A percentile compares a stretch with the other conserved stretches of the same genome.
Conservation (phyloP, 768 basidiomycete species). For the Trametes maxima region DNA sequence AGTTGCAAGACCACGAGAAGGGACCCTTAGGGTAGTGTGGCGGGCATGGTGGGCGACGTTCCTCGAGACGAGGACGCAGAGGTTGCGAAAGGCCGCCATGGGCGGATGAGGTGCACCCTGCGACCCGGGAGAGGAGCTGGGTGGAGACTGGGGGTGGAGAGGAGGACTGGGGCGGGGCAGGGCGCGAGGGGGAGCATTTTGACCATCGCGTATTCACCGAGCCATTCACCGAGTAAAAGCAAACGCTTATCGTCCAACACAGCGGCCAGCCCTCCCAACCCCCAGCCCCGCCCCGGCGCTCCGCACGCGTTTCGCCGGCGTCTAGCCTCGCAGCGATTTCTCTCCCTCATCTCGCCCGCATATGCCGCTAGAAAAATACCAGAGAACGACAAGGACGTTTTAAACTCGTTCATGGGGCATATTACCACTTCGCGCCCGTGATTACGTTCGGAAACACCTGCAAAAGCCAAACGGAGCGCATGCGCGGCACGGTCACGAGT, state of each 20-base stretch:
- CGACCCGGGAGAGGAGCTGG: slow-evolving; percentile 13
- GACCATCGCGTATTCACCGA: slow-evolving; percentile 36
- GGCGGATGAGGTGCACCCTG: slow-evolving; percentile 17
- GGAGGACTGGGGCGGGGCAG: slow-evolving; percentile 11
- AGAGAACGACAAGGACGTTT: not conserved
- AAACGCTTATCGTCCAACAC: slow-evolving; percentile 31
- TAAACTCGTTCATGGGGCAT: no score
- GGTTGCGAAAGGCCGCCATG: slow-evolving; percentile 27
- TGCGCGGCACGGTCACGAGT: slow-evolving; percentile 8
- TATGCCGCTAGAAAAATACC: not conserved
- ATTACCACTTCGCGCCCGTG: not conserved
- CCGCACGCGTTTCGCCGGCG: slow-evolving; percentile 9
- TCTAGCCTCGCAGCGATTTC: not conserved
- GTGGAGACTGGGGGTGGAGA: slow-evolving; percentile 10
- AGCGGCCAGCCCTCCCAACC: slow-evolving; percentile 19
- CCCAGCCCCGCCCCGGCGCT: slow-evolving; percentile 25
- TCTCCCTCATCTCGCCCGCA: not conserved
- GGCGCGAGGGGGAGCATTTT: slow-evolving; percentile 16
- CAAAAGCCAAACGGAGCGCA: slow-evolving; percentile 20
- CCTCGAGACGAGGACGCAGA: slow-evolving; percentile 21
- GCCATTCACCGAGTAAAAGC: slow-evolving; percentile 41
- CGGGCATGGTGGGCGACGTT: slow-evolving; percentile 24
- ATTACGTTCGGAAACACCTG: not conserved
- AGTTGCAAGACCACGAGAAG: slow-evolving; percentile 54
- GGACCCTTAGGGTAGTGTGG: slow-evolving; percentile 19